phyloP scores from a whole-genome alignment of 257 asterid genomes.

The Leptodermis oblonga region DNA sequence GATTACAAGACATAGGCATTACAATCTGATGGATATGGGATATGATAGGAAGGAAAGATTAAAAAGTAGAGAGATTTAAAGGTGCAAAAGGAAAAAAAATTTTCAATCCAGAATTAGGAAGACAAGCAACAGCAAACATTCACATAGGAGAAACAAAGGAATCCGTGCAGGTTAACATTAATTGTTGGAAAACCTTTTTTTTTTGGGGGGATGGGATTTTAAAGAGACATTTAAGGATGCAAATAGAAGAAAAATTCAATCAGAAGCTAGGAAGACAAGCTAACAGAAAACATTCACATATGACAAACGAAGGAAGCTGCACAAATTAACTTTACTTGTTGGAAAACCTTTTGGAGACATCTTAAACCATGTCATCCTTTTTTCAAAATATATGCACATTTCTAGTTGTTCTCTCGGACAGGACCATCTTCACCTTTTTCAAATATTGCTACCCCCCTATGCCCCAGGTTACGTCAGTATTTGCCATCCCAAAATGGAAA shows the following conservation, averaged over 20 bases:
- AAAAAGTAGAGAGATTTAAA: neutral
- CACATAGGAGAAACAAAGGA: neutral
- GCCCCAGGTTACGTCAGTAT: neutral
- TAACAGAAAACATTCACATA: neutral
- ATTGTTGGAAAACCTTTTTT: neutral
- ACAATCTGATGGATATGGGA: neutral
- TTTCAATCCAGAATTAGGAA: neutral
- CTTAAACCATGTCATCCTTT: neutral
- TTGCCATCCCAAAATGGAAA: neutral
- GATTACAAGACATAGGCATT: neutral
- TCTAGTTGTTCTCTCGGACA: neutral
- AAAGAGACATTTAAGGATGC: neutral
- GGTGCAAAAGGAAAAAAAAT: neutral
- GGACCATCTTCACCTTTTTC: neutral
- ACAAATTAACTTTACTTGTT: neutral
- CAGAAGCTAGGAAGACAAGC: neutral
- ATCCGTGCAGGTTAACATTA: neutral
- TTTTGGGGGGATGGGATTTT: no score
- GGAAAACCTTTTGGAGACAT: neutral
- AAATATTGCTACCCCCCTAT: neutral
- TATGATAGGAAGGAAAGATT: neutral
- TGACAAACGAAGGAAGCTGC: neutral
- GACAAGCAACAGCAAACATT: neutral
- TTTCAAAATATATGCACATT: neutral
- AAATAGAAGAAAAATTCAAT: neutral